Base-by-base conservation (phyloP, 2,329 filamentous ascomycete species). In the Bipolaris sorokiniana region DNA sequence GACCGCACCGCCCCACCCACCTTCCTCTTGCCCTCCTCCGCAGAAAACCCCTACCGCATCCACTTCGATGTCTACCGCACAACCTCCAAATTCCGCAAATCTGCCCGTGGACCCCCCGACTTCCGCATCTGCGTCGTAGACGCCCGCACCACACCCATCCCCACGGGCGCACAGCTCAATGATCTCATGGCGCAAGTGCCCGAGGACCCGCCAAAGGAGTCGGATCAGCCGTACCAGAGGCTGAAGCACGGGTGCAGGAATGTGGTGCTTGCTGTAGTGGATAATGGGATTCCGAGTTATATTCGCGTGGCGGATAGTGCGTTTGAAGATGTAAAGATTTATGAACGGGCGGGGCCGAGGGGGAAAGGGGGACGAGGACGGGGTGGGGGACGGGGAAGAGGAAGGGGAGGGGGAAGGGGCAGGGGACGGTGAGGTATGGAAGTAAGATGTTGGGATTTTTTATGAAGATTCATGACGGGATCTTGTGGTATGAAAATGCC, bases 251-350 rank as follows among this genome's bases (percentile, higher is more conserved):
- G 92, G 1, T 88, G 89, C 74, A 85, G 91, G 63, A 95, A 91
- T 75, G 90, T 95, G 31, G 81, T 97, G 33, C 75, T 99, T 22
- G 95, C 93, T 0, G 85, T 98, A 2, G 92, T 97, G 33, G 95
- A 98, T 73, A 86, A 92, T 61, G 95, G 95, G 0, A 83, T 98
- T 20, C 89, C 93, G 44, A 98, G 94, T 74, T 98, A 94, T 73
- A 81, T 97, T 69, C 82, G 90, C 22, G 83, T 97, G 56, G 87
- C 85, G 1, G 92, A 98, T 79, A 88, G 87, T 10, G 88, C 88
- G 0, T 97, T 97, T 77, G 88, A 74, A 1, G 67, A 71, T 61
- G 92, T 96, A 76, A 86, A 79, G 74, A 70, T 97, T 36, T 92
- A 87, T 68, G 86, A 88, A 69, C 72, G 69, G 58, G 41, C 53